Evolutionary conservation across 2,329 filamentous ascomycete species (phyloP), one percentile per base, ranked within the genome.

Genomic region (Monosporascus cannonballus): DNA sequence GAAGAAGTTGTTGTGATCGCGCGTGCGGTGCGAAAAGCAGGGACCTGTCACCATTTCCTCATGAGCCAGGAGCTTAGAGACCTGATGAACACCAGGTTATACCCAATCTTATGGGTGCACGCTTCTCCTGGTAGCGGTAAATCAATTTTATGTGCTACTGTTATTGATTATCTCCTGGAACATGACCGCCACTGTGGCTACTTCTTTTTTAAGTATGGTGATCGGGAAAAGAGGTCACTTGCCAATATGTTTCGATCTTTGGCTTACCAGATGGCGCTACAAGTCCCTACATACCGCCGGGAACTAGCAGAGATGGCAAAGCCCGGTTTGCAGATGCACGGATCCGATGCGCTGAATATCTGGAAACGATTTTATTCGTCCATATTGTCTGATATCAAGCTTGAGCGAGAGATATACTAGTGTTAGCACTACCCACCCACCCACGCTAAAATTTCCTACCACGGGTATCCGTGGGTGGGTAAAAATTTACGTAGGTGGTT

Each of bases 41-140:
- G 56, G 6, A 59, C 56, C 2, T 59, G 55, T 20, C 51, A 55
- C 20, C 15, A 24, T 17, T 44, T 57, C 20, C 14, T 57, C n/a
- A 36, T 9, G 25, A 45, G 14, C 25, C 45, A 51, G 0, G 53
- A 59, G 30, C 34, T 60, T 8, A 22, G 36, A 4, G 41, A 34
- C 7, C 49, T 51, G 53, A 48, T 53, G 7, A 39, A 47, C 25
- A 49, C 53, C 1, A 39, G 50, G 17, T 17, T 41, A 14, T 46
- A 20, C 3, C 53, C 49, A 11, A 25, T 57, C 47, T 15, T 45
- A 25, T 45, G 42, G 42, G 42, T 45, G 6, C 42, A 45, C 5
- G 56, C 45, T n/a, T 49, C 47, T 6, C 54, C 56, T 4, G 56
- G 56, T n/a, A 56, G 54, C 18, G 56, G 56, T 11, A 58, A 58